These are phyloP conservation scores for Phanerochaete carnosa DNA, from an alignment of 768 basidiomycete genomes.

Conservation along the genomic window DNA sequence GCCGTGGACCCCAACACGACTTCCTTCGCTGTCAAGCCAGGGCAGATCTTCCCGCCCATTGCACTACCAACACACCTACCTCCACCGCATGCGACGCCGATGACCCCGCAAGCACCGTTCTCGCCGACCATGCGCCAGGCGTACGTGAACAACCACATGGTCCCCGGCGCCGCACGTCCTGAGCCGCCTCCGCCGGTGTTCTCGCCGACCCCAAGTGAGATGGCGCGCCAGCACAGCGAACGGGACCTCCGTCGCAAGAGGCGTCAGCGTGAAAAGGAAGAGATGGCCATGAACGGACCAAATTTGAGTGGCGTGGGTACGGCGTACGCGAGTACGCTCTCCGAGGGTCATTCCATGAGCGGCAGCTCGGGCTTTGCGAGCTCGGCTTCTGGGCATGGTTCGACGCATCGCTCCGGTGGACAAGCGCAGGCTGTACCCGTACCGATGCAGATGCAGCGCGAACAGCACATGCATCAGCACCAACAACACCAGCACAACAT, in stretches of 20 bases:
- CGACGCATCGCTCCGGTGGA: not conserved
- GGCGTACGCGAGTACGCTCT: not conserved
- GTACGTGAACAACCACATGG: constrained; percentile 5
- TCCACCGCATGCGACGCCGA: constrained; percentile 4
- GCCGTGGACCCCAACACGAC: constrained; percentile 13
- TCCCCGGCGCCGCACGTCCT: not conserved
- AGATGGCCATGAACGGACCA: not conserved
- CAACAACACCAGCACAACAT: not conserved
- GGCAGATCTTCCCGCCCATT: constrained; percentile 28
- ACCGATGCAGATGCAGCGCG: not conserved
- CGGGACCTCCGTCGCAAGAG: not conserved
- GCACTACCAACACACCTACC: constrained; percentile 7
- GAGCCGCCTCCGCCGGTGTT: not conserved
- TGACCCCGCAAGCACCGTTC: constrained; percentile 7
- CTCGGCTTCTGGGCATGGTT: not conserved
- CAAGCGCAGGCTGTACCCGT: not conserved
- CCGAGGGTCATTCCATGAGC: not conserved
- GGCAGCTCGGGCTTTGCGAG: not conserved
- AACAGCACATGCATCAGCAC: not conserved
- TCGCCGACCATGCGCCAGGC: not conserved
- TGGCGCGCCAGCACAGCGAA: not conserved
- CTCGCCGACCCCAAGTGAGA: constrained; percentile 8
- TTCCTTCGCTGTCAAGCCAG: constrained; percentile 27
- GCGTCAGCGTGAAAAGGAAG: not conserved
- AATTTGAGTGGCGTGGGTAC: not conserved